phyloP scores from a whole-genome alignment of 2,329 filamentous ascomycete species.

The Cephalotrichum gorgonifer region DNA sequence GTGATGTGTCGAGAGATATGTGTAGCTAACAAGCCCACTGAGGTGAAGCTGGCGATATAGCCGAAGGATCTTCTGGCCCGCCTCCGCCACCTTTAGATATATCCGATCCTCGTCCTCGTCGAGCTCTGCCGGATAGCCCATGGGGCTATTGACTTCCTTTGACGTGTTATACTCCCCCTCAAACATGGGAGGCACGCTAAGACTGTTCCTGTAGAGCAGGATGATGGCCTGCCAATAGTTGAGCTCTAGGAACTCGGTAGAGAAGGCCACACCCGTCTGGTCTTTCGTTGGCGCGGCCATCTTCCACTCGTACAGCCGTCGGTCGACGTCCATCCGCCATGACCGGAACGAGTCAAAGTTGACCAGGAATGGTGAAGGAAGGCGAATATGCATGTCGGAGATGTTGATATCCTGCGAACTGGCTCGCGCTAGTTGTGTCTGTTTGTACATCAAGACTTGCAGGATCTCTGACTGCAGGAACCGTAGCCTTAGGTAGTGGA shows the following conservation, averaged over 20 bases:
- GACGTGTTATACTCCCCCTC: constrained; percentile 65
- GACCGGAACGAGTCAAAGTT: constrained; percentile 77
- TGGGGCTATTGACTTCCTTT: constrained; percentile 53
- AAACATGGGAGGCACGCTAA: constrained; percentile 76
- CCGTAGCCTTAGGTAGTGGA: constrained; percentile 85
- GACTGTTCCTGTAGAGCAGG: constrained; percentile 85
- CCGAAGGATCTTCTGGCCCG: constrained; percentile 83
- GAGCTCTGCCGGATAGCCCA: constrained; percentile 52
- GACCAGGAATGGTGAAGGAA: constrained; percentile 76
- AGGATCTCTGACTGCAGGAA: constrained; percentile 90
- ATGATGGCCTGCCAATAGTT: constrained; percentile 98
- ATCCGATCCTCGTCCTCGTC: constrained; percentile 81
- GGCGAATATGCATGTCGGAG: constrained; percentile 64
- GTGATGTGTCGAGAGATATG: constrained; percentile 89
- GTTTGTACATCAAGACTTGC: constrained; percentile 86
- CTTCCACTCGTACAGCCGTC: constrained; percentile 78
- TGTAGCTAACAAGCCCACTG: constrained; percentile 86
- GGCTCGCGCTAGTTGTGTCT: constrained; percentile 67
- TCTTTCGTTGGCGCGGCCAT: constrained; percentile 64
- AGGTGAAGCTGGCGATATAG: constrained; percentile 85
- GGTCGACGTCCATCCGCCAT: constrained; percentile 83
- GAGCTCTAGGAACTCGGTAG: constrained; percentile 78
- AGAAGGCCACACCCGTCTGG: constrained; percentile 82
- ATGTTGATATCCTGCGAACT: constrained; percentile 54
- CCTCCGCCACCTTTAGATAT: constrained; percentile 89